A percentile compares a stretch with the other conserved stretches of the same genome.
phyloP scores from a whole-genome alignment of 1,284 basidiomycete species.

The Neolentinus lepideus region DNA sequence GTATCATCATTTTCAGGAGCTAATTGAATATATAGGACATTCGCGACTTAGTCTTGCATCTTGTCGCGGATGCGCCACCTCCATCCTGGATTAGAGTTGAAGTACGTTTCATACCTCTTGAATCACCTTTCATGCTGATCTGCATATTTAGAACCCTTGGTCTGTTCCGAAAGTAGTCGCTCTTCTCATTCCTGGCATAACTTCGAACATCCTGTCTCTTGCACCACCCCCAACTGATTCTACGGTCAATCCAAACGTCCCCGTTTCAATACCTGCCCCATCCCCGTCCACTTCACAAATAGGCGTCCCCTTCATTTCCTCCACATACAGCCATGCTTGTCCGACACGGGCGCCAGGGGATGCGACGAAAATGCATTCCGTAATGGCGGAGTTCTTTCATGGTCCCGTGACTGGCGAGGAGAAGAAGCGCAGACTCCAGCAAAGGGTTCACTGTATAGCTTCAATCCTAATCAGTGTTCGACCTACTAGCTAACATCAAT shows the following conservation, averaged over 20 bases:
- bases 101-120: conserved; percentile 32
- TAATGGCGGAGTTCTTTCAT: conserved; percentile 75
- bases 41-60: conserved; percentile 75
- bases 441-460: conserved; percentile 47
- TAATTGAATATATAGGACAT: conserved; percentile 53
- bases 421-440: conserved; percentile 57
- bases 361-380: conserved; percentile 75
- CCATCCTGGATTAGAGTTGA: conserved; percentile 82
- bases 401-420: conserved; percentile 74
- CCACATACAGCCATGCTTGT: conserved; percentile 85
- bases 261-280: conserved; percentile 53
- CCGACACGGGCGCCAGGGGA: conserved; percentile 90
- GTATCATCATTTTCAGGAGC: neutral
- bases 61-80: conserved; percentile 75
- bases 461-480: neutral
- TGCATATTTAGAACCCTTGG: conserved; percentile 49
- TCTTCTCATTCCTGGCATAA: conserved; percentile 77
- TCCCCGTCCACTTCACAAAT: conserved; percentile 22
- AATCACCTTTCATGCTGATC: conserved; percentile 5
- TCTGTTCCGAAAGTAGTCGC: conserved; percentile 72
- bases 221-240: conserved; percentile 58
- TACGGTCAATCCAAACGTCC: conserved; percentile 60
- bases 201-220: conserved; percentile 60
- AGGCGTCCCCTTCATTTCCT: conserved; percentile 66
- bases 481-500: conserved; percentile 6